phyloP scores from a whole-genome alignment of 2,329 filamentous ascomycete species.

The Claviceps humidiphila region DNA sequence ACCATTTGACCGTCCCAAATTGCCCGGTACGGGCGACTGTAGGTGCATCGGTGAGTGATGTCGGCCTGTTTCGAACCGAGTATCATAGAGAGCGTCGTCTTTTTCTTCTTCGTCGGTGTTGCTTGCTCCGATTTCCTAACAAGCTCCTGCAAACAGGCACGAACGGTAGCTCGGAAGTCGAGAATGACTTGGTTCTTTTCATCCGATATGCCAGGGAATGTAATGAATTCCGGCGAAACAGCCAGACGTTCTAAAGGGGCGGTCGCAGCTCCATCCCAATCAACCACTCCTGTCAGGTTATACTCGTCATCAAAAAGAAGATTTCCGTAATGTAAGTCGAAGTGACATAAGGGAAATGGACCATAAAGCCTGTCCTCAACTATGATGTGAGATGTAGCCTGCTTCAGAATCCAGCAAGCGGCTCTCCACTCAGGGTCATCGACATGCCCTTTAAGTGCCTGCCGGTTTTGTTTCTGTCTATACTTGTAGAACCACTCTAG shows the following conservation, averaged over 20 bases:
- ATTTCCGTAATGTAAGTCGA: constrained; percentile 6
- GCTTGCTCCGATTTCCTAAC: background rate
- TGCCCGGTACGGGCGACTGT: constrained; percentile 4
- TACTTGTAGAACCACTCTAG: constrained; percentile 3
- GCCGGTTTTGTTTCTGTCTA: constrained; percentile 2
- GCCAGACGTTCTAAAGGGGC: constrained; percentile 4
- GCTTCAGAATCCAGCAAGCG: constrained; percentile 5
- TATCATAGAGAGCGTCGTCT: constrained; percentile 5
- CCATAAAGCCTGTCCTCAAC: constrained; percentile 5
- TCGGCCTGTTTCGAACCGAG: constrained; percentile 4
- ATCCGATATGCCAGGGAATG: constrained; percentile 3
- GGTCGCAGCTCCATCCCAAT: constrained; percentile 2
- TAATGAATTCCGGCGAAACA: constrained; percentile 6
- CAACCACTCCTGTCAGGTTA: constrained; percentile 3
- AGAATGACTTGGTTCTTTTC: constrained; percentile 4
- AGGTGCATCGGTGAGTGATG: constrained; percentile 5
- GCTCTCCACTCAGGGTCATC: constrained; percentile 5
- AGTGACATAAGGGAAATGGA: constrained; percentile 5
- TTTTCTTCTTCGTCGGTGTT: background rate
- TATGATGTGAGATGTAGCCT: constrained; percentile 4
- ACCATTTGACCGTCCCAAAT: constrained; percentile 4
- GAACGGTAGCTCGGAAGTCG: constrained; percentile 1
- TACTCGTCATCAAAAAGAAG: constrained; percentile 6
- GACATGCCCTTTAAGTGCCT: constrained; percentile 1
- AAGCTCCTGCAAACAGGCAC: constrained; percentile 4